Base-by-base conservation (phyloP, 129 eudicot species). In the Chrysanthemum seticuspe region DNA sequence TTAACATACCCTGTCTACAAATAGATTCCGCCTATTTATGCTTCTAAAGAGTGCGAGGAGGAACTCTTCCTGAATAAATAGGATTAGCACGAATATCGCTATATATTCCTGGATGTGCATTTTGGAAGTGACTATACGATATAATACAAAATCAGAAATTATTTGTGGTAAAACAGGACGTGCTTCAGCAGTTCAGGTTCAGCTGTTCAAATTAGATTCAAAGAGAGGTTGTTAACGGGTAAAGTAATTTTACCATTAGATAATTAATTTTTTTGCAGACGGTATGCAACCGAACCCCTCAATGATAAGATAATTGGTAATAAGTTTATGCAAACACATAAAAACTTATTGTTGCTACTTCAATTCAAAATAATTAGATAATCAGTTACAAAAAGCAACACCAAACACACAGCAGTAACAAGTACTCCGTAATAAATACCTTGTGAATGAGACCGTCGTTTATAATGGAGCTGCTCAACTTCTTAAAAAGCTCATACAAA, bases 401-500 rank as follows among this genome's bases (percentile, higher is more conserved):
- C 47, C 15, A 72, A 72, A 58, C 67, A 45, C 47, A 21, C 54
- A 2, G 8, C 9, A 66, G 19, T 2, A 13, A 60, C 45, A 9
- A 34, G 21, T 19, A 19, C 21, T 19, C 21, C 21, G 13, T 23
- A 16, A 3, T 13, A 10, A n/a, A 47, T 86, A 93, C 97, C 98
- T 90, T 93, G 85, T 93, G 92, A 60, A 93, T 93, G 66, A 86
- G 91, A 5, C 98, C 97, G 61, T 93, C 97, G 64, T 88, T 83
- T 62, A 88, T 81, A 47, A 90, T 90, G 71, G 97, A 90, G 80
- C 94, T 88, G 84, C 99, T 95, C 65, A 90, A 60, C 80, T 90
- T 95, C 84, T 86, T 88, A 67, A 80, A 95, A 49, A 95, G 86
- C 86, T 88, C 94, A 68, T 79, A 85, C 73, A 95, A 74, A 67